phyloP scores from a whole-genome alignment of 805 yeast genomes.

The Saccharomycopsis amapae region DNA sequence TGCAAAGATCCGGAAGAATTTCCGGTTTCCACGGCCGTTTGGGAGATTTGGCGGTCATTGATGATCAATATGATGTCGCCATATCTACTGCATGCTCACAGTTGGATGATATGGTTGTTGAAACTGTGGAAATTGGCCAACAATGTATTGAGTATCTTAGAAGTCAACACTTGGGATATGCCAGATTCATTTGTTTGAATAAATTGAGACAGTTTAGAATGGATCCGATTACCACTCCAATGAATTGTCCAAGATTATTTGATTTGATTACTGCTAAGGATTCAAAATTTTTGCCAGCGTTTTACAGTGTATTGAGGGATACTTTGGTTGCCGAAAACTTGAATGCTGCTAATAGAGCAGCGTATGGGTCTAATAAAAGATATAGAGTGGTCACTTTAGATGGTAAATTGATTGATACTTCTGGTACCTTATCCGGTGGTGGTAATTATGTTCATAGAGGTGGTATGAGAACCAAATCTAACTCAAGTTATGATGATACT shows the following conservation, averaged over 20 bases:
- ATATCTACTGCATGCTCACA: conserved; percentile 92
- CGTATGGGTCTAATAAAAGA: conserved; percentile 67
- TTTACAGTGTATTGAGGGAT: conserved; percentile 77
- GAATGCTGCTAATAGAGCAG: conserved; percentile 77
- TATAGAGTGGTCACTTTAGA: conserved; percentile 88
- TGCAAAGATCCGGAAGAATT: conserved; percentile 76
- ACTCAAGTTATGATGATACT: conserved; percentile 33
- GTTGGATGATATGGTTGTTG: conserved; percentile 89
- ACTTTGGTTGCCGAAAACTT: conserved; percentile 80
- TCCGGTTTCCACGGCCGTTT: conserved; percentile 82
- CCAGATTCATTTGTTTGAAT: conserved; percentile 74
- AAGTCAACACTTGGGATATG: conserved; percentile 78
- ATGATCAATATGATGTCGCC: conserved; percentile 83
- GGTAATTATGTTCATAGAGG: conserved; percentile 68
- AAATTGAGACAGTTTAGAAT: conserved; percentile 58
- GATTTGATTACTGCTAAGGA: conserved; percentile 71
- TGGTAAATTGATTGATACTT: conserved; percentile 84
- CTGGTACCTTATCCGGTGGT: conserved; percentile 98
- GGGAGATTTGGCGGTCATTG: conserved; percentile 90
- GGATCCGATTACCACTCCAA: conserved; percentile 59
- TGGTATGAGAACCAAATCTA: conserved; percentile 48
- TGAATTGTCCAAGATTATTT: conserved; percentile 69
- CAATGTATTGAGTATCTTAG: conserved; percentile 77
- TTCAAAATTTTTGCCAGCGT: conserved; percentile 72
- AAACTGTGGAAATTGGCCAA: conserved; percentile 62